Percentiles rank a stretch among this genome's conserved stretches.
Evolutionary conservation across 2,329 filamentous ascomycete genomes (phyloP).

Genomic region (Celoporthe dispersa): DNA sequence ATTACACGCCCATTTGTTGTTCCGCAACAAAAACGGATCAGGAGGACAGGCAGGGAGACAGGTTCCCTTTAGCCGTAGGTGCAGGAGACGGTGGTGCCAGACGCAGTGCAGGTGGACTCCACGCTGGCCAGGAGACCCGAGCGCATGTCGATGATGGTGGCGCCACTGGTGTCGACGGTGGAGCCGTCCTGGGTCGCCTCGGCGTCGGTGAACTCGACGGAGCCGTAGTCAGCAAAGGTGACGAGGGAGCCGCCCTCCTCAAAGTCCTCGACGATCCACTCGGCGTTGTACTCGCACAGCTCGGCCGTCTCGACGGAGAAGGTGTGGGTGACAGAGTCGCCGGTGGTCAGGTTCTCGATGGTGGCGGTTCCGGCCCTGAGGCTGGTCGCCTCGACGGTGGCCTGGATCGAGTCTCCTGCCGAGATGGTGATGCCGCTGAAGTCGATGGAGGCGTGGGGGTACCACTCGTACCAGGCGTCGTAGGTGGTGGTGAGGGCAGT

Average conservation of each 20-base stretch:
- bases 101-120: conserved; percentile 12
- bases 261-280: conserved; percentile 67
- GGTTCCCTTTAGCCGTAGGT: conserved; percentile 3
- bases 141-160: conserved; percentile 12
- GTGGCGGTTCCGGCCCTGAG: conserved; percentile 47
- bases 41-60: not conserved
- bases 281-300: conserved; percentile 60
- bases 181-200: conserved; percentile 37
- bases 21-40: not conserved
- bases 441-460: conserved; percentile 52
- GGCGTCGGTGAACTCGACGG: conserved; percentile 47
- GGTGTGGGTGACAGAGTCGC: conserved; percentile 53
- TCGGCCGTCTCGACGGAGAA: conserved; percentile 47
- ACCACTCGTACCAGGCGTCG: conserved; percentile 66
- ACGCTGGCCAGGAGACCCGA: conserved; percentile 6
- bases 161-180: conserved; percentile 37
- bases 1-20: not conserved
- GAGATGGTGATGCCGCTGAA: conserved; percentile 30
- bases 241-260: conserved; percentile 44
- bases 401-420: conserved; percentile 32
- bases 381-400: conserved; percentile 41
- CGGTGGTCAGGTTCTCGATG: conserved; percentile 54
- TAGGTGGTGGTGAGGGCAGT: conserved; percentile 47
- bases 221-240: conserved; percentile 51
- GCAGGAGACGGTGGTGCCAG: conserved; percentile 16